Conservation (phyloP, 352 stramenopile species). For the Globisporangium alternatum region DNA sequence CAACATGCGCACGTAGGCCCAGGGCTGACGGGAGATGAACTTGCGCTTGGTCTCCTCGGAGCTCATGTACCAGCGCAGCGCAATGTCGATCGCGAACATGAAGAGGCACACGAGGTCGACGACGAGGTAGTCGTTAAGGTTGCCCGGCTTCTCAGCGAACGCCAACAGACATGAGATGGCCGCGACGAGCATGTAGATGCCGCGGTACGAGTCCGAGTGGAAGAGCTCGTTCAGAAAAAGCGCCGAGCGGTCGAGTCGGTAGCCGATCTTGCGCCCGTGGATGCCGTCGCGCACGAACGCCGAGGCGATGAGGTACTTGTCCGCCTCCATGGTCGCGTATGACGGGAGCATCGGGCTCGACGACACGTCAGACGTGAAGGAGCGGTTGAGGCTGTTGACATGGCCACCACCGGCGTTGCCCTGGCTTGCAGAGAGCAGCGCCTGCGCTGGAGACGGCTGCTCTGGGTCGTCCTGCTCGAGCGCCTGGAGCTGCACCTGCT, state of each 20-base stretch:
- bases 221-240: slow-evolving; percentile 72
- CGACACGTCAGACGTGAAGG: slow-evolving; percentile 8
- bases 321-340: slow-evolving; percentile 41
- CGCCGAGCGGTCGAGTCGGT: slow-evolving; percentile 65
- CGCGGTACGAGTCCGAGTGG: slow-evolving; percentile 66
- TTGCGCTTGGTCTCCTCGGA: slow-evolving; percentile 74
- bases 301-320: slow-evolving; percentile 74
- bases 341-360: slow-evolving; percentile 24
- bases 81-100: slow-evolving; percentile 61
- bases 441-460: not conserved
- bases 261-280: slow-evolving; percentile 82
- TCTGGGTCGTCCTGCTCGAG: slow-evolving; percentile 11
- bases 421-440: not conserved
- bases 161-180: slow-evolving; percentile 58
- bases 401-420: not conserved
- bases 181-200: slow-evolving; percentile 71
- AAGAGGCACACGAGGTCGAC: slow-evolving; percentile 67
- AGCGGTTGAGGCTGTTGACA: slow-evolving; percentile 8
- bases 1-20: slow-evolving; percentile 62
- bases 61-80: slow-evolving; percentile 83
- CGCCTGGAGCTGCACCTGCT: slow-evolving; percentile 29
- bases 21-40: slow-evolving; percentile 72
- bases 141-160: slow-evolving; percentile 58
- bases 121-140: slow-evolving; percentile 51
- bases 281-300: slow-evolving; percentile 81